Base-by-base conservation (phyloP, 129 eudicot genomes). In the Helianthus tuberosus region DNA sequence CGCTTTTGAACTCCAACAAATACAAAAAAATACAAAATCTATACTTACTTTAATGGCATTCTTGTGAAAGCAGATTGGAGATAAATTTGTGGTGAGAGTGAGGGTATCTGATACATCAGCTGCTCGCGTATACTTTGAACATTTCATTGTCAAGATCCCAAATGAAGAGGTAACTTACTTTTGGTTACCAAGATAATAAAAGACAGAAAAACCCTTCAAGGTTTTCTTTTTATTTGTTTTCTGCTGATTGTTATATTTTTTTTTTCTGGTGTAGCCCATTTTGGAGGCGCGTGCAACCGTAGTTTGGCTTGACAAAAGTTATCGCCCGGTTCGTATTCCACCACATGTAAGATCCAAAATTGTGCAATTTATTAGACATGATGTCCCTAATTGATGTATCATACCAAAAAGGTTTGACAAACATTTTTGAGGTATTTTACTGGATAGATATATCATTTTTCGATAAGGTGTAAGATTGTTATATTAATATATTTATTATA, bases 271-370 rank as follows among this genome's bases (percentile, higher is more conserved):
- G 11, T 72, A 93, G 99, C 89, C 90, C 11, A 75, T 95, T 49
- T 64, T 95, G 74, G 94, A 95, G 81, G 99, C 99, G 64, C 90
- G 51, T 38, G 97, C 84, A 43, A 95, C 96, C 1, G 94, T 86
- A 59, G 91, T 95, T 74, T 95, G 97, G 97, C 97, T 95, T 9
- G 91, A 95, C 81, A 91, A 86, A 73, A 85, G 75, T 74, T 91
- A 95, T 68, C 93, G 86, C 11, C 96, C 97, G 3, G 75, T 95
- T 57, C 99, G 97, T 53, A 87, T 95, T 43, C 99, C 99, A 27
- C 29, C 84, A 2, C 92, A 83, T 50, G 82, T 86, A 48, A 85
- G 85, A 80, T 86, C 97, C 27, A 95, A 87, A 78, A 46, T 88
- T 6, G 86, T 74, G 54, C 87, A 80, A 73, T 88, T 81, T 66